A percentile compares a stretch with the other conserved stretches of the same genome.
Conservation (phyloP, 345 rosid species). For the Mangifera indica region DNA sequence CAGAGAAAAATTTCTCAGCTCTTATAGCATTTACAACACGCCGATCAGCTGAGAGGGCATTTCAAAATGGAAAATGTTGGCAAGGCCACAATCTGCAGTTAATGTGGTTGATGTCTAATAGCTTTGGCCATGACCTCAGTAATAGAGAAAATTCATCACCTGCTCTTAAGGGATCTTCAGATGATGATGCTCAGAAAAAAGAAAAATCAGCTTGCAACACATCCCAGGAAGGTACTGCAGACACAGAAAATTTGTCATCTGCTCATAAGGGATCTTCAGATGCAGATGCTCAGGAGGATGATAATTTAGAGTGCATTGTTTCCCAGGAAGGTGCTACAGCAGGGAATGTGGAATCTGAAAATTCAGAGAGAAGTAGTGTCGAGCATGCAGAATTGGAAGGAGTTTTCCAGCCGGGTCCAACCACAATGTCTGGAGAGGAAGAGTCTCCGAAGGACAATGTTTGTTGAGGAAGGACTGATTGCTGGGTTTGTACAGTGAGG, state of each 20-base stretch:
- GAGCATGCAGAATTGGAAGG: conserved; percentile 29
- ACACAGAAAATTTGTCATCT: conserved; percentile 30
- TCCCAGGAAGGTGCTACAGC: conserved; percentile 36
- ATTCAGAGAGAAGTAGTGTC: conserved; percentile 32
- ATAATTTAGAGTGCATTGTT: conserved; percentile 19
- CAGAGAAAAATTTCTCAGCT: conserved; percentile 44
- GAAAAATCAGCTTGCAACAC: conserved; percentile 26
- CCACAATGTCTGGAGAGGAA: conserved; percentile 25
- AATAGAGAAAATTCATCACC: conserved; percentile 34
- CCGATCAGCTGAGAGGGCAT: conserved; percentile 78
- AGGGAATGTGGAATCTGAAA: conserved; percentile 41
- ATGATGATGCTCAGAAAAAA: conserved; percentile 29
- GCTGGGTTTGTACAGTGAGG: conserved; percentile 60
- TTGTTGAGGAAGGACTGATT: conserved; percentile 25
- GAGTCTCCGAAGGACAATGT: conserved; percentile 22
- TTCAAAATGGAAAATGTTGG: conserved; percentile 76
- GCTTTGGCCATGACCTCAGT: conserved; percentile 30
- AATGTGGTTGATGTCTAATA: conserved; percentile 52
- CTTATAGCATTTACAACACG: conserved; percentile 56
- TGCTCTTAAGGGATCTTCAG: conserved; percentile 23
- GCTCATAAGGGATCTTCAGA: conserved; percentile 24
- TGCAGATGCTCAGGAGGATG: conserved; percentile 30
- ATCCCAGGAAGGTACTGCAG: conserved; percentile 3
- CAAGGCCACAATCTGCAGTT: conserved; percentile 69
- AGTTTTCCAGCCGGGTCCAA: conserved; percentile 33